phyloP scores from a whole-genome alignment of 2,329 filamentous ascomycete species.

The Sclerotinia trifoliorum region DNA sequence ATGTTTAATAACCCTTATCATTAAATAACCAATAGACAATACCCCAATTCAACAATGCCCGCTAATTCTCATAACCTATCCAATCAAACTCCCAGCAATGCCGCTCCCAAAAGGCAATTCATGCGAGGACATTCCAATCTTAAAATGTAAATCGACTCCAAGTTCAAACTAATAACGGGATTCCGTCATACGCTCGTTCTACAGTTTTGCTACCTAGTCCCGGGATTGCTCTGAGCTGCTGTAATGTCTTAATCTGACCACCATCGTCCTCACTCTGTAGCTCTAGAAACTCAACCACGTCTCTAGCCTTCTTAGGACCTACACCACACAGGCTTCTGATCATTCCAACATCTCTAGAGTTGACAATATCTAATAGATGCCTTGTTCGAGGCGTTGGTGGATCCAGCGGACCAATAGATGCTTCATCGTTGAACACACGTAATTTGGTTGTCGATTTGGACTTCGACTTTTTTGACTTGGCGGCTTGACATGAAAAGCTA shows the following conservation, averaged over 20 bases:
- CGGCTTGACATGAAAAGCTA: constrained; percentile 36
- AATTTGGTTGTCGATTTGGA: constrained; percentile 39
- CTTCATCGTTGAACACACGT: constrained; percentile 41
- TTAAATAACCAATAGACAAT: constrained; percentile 8
- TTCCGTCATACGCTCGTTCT: constrained; percentile 50
- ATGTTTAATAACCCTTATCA: constrained; percentile 4
- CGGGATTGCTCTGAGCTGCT: constrained; percentile 53
- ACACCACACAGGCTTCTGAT: constrained; percentile 69
- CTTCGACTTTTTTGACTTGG: constrained; percentile 37
- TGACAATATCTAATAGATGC: constrained; percentile 67
- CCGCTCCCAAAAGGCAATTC: constrained; percentile 4
- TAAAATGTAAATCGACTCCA: constrained; percentile 11
- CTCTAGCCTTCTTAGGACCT: constrained; percentile 67
- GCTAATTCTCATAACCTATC: constrained; percentile 18
- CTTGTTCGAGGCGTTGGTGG: constrained; percentile 48
- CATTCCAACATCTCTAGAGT: constrained; percentile 64
- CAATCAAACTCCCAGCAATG: constrained; percentile 22
- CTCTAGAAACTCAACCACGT: constrained; percentile 57
- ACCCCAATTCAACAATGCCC: constrained; percentile 19
- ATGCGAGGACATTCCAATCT: constrained; percentile 26
- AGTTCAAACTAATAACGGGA: constrained; percentile 34
- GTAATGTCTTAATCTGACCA: constrained; percentile 48
- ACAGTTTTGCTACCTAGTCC: constrained; percentile 58
- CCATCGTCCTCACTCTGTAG: constrained; percentile 45
- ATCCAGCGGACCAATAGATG: constrained; percentile 45